Conservation (phyloP, 441 rosid genomes). For the Raphanus hybrid region DNA sequence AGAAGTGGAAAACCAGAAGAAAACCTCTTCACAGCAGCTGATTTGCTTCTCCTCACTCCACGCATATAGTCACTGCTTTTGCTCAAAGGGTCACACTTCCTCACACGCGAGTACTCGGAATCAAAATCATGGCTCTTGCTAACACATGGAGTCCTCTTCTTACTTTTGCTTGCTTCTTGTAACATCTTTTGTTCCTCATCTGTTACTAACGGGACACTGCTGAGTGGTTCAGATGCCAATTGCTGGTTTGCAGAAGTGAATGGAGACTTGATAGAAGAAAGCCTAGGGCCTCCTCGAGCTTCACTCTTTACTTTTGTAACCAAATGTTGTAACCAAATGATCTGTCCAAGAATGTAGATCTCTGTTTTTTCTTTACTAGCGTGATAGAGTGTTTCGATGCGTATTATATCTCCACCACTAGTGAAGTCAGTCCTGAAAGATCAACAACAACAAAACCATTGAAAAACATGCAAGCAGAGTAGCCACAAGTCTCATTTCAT, state of each 20-base stretch:
- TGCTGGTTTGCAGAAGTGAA: not conserved
- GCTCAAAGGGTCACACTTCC: conserved; percentile 58
- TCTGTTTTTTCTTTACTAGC: conserved; percentile 72
- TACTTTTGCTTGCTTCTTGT: conserved; percentile 44
- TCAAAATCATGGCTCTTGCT: conserved; percentile 73
- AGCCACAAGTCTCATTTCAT: conserved; percentile 16
- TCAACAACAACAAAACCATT: not conserved
- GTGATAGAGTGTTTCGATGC: conserved; percentile 73
- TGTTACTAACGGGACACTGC: conserved; percentile 43
- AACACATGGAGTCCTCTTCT: conserved; percentile 40
- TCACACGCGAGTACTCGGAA: conserved; percentile 45
- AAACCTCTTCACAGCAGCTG: conserved; percentile 46
- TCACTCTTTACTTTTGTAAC: conserved; percentile 55
- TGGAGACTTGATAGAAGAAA: conserved; percentile 32
- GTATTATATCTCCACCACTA: conserved; percentile 53
- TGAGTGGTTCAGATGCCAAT: conserved; percentile 17
- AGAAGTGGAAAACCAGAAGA: conserved; percentile 54
- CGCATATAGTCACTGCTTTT: conserved; percentile 56
- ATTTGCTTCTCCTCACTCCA: conserved; percentile 50
- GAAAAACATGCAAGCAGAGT: conserved; percentile 14
- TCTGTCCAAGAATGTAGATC: conserved; percentile 64
- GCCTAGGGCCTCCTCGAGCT: conserved; percentile 37
- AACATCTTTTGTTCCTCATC: conserved; percentile 53
- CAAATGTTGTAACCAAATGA: conserved; percentile 70
- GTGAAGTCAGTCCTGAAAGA: conserved; percentile 53